Base-by-base conservation (phyloP, 2,329 filamentous ascomycete genomes). In the Trichoderma simmonsii region DNA sequence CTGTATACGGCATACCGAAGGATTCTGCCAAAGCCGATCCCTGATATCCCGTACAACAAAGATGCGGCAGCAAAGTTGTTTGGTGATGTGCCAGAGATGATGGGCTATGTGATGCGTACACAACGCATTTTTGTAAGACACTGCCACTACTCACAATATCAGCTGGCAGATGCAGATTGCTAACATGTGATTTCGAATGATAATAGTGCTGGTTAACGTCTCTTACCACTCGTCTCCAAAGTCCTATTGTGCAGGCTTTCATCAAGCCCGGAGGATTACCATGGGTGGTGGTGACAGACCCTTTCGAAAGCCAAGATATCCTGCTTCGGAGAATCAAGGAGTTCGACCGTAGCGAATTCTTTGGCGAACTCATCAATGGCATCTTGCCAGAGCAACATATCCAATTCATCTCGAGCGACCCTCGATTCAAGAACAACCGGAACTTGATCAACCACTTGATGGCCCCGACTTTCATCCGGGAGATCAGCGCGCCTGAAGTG, bases 371-470 rank as follows among this genome's bases (percentile, higher is more conserved):
- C 6, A 59, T 59, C 24, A 59, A 59, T 61, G 66, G 54, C 15
- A 61, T 69, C 18, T 18, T 61, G 32, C 66, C 66, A 61, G 66
- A 69, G 54, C 66, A 69, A 21, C 57, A 59, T 48, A 61, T 69
- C 15, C 54, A 59, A 61, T 59, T 69, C 18, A 66, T 56, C 63
- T 66, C 63, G n/a, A 66, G 48, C 30, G 63, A 66, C 30, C n/a
- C 48, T 56, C 63, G 63, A 24, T 66, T 66, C 63, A 66, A 56
- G 48, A 66, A 66, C 14, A 56, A 66, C 18, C 63, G 63, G 7
- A 66, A 28, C 63, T 39, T 66, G 63, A 66, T 66, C 63, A 66
- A 66, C 48, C 63, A 66, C 63, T 66, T 66, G 63, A 66, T 66
- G 63, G 48, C 63, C 63, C 63, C 63, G 30, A 66, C 63, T 8